Evolutionary conservation across 257 asterid genomes (phyloP).

Genomic region (Voacanga thouarsii): DNA sequence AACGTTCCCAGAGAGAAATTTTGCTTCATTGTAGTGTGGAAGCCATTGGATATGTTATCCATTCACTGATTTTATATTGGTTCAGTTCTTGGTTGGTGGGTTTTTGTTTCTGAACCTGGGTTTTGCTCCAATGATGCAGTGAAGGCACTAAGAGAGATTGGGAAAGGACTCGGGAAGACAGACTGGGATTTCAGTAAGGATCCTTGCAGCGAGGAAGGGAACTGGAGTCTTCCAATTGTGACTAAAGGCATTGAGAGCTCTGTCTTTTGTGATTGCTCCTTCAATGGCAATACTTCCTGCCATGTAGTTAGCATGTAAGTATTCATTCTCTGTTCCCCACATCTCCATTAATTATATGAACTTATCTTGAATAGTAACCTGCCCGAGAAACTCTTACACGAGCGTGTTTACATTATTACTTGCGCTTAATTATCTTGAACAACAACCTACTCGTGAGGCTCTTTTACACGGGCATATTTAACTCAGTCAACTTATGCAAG

Average conservation of each 20-base stretch:
- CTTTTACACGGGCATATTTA: too few species aligned
- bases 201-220: constrained; percentile 73
- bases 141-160: constrained; percentile 59
- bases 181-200: constrained; percentile 81
- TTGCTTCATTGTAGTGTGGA: too few species aligned
- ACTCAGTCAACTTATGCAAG: too few species aligned
- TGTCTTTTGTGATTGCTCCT: constrained; percentile 67
- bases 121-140: constrained; percentile 35
- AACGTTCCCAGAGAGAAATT: too few species aligned
- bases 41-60: too few species aligned
- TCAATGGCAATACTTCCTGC: constrained; percentile 56
- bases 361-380: too few species aligned
- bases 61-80: too few species aligned
- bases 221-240: constrained; percentile 59
- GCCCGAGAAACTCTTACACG: not conserved
- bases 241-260: constrained; percentile 63
- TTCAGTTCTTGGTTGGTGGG: too few species aligned
- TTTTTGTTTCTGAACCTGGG: not conserved
- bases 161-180: constrained; percentile 53
- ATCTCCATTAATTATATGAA: not conserved
- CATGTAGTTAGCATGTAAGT: constrained; percentile 65
- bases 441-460: not conserved
- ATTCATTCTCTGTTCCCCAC: not conserved
- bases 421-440: too few species aligned
- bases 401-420: too few species aligned